Evolutionary conservation across 495 filamentous ascomycete genomes (phyloP), one percentile per base, ranked within the genome.

Genomic region (Evansstolkia leycettana): DNA sequence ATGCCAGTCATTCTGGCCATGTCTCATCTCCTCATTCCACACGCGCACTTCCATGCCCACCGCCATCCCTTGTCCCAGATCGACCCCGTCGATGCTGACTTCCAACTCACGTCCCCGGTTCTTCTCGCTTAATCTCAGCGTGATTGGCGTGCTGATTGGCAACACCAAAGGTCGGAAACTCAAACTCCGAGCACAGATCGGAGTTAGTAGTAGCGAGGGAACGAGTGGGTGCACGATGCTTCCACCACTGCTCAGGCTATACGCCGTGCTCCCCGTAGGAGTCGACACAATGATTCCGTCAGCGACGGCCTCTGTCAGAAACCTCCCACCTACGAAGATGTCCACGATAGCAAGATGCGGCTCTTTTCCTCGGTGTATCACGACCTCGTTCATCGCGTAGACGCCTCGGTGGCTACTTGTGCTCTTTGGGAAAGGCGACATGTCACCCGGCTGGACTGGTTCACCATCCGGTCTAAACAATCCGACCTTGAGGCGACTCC

Each of bases 271-370:
- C 4, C 90, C 90, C 0, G 90, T 98, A 0, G 90, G 90, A 0
- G 90, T 94, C 18, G 77, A 83, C 29, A 95, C 78, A 27, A 98
- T 85, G 45, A 98, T 89, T 33, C 90, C 90, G 47, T 98, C 90
- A 1, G 87, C 85, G 17, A 95, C 86, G 0, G 83, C 85, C 46
- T 92, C 84, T 3, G 90, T 98, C 15, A 98, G 64, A 44, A 86
- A 86, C 33, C 84, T 77, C 7, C 77, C 76, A 39, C 83, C 84
- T 24, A 96, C 74, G 50, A 70, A 90, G 26, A 98, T 80, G 40
- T 89, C 83, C 42, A 98, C 73, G 39, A 94, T 80, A 7, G 85
- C 82, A 1, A 98, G 72, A 57, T 98, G 90, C 0, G 90, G 84
- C 40, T 84, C 78, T 25, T 76, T 71, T 33, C 90, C 90, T 10